Percentiles rank a stretch among this genome's conserved stretches.
Conservation (phyloP, 306 rosid genomes). For the Cicer yamashitae region DNA sequence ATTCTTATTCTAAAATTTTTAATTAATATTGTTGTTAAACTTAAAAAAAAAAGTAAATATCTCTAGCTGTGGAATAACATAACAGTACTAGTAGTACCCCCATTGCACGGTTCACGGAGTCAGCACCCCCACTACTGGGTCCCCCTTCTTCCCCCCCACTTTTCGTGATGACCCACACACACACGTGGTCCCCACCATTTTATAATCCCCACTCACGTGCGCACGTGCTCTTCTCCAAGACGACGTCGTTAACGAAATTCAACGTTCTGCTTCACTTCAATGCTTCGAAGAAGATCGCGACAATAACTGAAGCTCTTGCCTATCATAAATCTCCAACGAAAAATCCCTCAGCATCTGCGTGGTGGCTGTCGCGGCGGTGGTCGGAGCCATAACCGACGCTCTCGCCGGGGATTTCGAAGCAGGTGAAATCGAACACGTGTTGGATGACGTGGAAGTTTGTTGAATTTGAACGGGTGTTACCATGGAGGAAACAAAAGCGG, state of each 20-base stretch:
- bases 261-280: constrained; percentile 40
- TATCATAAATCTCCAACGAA: constrained; percentile 72
- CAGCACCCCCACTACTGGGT: constrained; percentile 37
- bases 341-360: constrained; percentile 69
- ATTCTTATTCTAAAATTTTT: background rate
- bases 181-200: constrained; percentile 60
- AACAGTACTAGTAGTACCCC: constrained; percentile 32
- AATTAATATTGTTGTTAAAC: background rate
- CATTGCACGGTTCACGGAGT: constrained; percentile 47
- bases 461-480: constrained; percentile 49
- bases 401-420: constrained; percentile 43
- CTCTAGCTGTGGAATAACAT: background rate
- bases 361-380: constrained; percentile 24
- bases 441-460: background rate
- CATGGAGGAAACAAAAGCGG: constrained; percentile 64
- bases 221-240: constrained; percentile 55
- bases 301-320: constrained; percentile 78
- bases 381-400: constrained; percentile 49
- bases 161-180: constrained; percentile 49
- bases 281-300: constrained; percentile 55
- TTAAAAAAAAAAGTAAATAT: background rate
- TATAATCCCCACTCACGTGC: constrained; percentile 56
- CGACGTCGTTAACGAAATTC: constrained; percentile 34
- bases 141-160: constrained; percentile 45
- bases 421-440: constrained; percentile 24